phyloP scores from a whole-genome alignment of 176 grass and related monocot species.

The Carex scoparia region DNA sequence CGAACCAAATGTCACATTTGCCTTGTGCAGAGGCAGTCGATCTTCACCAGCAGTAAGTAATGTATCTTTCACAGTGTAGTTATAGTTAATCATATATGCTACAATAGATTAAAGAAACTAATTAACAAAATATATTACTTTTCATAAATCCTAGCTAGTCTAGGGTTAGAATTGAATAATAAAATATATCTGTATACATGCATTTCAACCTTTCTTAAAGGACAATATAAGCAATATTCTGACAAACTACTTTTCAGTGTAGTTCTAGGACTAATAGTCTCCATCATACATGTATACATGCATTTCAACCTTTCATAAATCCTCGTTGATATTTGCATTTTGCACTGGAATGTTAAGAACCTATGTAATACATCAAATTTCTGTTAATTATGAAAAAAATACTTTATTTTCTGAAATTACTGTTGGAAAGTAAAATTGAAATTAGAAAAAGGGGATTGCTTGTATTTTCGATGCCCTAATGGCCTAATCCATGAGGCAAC shows the following conservation, averaged over 20 bases:
- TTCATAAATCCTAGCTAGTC: too few relatives aligned
- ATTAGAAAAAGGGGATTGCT: too few relatives aligned
- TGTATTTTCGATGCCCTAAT: too few relatives aligned
- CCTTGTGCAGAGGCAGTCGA: constrained; percentile 82
- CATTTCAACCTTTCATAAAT: not conserved
- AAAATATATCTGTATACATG: too few relatives aligned
- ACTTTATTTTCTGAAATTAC: not conserved
- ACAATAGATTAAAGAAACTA: not conserved
- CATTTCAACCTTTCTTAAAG: not conserved
- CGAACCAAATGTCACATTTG: constrained; percentile 89
- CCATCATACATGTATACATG: too few relatives aligned
- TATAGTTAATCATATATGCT: not conserved
- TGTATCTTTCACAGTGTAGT: not conserved
- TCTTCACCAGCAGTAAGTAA: constrained; percentile 76
- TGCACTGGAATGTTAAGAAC: not conserved
- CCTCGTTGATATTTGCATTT: too few relatives aligned
- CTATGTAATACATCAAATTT: not conserved
- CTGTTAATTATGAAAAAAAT: not conserved
- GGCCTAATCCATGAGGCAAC: too few relatives aligned
- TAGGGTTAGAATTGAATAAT: too few relatives aligned
- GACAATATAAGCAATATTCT: not conserved
- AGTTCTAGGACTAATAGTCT: too few relatives aligned
- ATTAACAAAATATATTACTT: not conserved
- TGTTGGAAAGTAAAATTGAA: too few relatives aligned
- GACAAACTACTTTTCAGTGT: too few relatives aligned